Evolutionary conservation across 495 filamentous ascomycete species (phyloP).

Genomic region (Geoglossum glabrum): DNA sequence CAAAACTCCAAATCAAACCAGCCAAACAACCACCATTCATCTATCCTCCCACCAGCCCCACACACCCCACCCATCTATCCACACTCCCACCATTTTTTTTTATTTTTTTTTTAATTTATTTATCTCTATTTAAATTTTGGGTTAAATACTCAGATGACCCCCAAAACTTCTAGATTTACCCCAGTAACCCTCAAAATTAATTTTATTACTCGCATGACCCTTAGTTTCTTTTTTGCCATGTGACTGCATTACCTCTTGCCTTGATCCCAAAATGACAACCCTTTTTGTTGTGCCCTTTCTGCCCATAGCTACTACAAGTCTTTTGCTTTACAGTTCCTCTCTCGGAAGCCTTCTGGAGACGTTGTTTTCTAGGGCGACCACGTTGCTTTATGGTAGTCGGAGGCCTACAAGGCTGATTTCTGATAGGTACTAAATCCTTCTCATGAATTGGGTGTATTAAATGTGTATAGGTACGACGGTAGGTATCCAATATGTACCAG

Average conservation of each 20-base stretch:
- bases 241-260: background rate
- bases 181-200: too few species aligned
- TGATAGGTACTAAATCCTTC: background rate
- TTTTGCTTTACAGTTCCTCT: background rate
- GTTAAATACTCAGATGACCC: too few species aligned
- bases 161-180: too few species aligned
- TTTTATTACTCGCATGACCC: too few species aligned
- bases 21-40: too few species aligned
- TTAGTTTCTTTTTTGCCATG: background rate
- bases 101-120: too few species aligned
- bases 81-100: too few species aligned
- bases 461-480: background rate
- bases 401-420: background rate
- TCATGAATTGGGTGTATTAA: background rate
- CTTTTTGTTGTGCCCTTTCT: background rate
- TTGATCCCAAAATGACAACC: background rate
- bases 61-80: too few species aligned
- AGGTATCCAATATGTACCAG: background rate
- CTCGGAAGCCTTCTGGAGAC: background rate
- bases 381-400: background rate
- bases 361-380: background rate
- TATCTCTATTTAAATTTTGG: too few species aligned
- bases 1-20: too few species aligned
- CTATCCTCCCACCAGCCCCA: too few species aligned
- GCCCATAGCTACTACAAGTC: background rate